These are phyloP conservation scores for Debaryomyces robertsiae DNA, from an alignment of 1,139 yeast species.

Conservation along the genomic window DNA sequence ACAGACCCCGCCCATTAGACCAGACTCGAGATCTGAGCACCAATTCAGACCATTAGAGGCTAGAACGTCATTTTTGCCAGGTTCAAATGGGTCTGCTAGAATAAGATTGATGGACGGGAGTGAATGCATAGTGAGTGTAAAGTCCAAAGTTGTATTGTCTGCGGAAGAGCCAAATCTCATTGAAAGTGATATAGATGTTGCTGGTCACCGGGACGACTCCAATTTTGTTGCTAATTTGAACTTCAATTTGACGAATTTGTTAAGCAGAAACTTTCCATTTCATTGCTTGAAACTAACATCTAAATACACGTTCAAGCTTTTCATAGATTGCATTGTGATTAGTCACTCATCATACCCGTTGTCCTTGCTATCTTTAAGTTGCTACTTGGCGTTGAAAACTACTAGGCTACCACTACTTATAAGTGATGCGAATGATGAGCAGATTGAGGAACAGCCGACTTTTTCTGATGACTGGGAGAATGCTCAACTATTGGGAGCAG, in stretches of 20 bases:
- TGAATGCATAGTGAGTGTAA: slow-evolving; percentile 89
- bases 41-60: slow-evolving; percentile 90
- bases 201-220: slow-evolving; percentile 72
- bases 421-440: slow-evolving; percentile 59
- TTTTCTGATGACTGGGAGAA: slow-evolving; percentile 86
- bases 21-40: slow-evolving; percentile 72
- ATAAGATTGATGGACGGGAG: slow-evolving; percentile 85
- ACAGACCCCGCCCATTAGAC: slow-evolving; percentile 66
- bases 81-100: slow-evolving; percentile 90
- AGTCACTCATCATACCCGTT: slow-evolving; percentile 72
- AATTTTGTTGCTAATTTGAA: slow-evolving; percentile 60
- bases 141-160: slow-evolving; percentile 75
- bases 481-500: slow-evolving; percentile 48
- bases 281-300: slow-evolving; percentile 62
- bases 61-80: slow-evolving; percentile 75
- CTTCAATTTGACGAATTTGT: slow-evolving; percentile 50
- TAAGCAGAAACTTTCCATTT: slow-evolving; percentile 51
- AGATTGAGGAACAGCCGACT: slow-evolving; percentile 84
- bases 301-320: slow-evolving; percentile 73
- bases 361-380: slow-evolving; percentile 73
- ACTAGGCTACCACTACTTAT: slow-evolving; percentile 74
- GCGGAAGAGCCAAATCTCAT: slow-evolving; percentile 49
- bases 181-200: slow-evolving; percentile 75
- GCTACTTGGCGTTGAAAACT: slow-evolving; percentile 77
- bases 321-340: slow-evolving; percentile 75